Evolutionary conservation across 1,284 basidiomycete species (phyloP).

Genomic region (Pisolithus thermaeus): DNA sequence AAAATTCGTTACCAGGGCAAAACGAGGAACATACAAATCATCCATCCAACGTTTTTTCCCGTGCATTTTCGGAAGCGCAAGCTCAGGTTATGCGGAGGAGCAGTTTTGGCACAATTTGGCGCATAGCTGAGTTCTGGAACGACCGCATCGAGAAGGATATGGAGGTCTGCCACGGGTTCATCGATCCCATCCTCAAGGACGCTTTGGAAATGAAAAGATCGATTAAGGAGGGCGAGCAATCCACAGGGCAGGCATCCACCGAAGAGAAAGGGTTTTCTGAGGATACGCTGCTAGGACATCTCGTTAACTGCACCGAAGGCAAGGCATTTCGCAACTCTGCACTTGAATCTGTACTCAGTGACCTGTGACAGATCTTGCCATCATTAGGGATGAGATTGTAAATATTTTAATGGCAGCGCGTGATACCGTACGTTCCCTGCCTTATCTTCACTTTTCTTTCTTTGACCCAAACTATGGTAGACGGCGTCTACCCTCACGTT

Average conservation of each 20-base stretch:
- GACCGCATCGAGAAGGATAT: slow-evolving; percentile 29
- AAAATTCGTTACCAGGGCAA: slow-evolving; percentile 25
- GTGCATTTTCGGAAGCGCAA: slow-evolving; percentile 29
- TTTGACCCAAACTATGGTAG: too few species aligned
- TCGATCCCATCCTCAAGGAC: slow-evolving; percentile 31
- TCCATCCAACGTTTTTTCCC: slow-evolving; percentile 28
- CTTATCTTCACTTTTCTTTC: too few species aligned
- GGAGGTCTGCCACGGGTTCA: slow-evolving; percentile 28
- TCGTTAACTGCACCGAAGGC: too few species aligned
- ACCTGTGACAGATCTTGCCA: too few species aligned
- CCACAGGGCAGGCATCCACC: slow-evolving; percentile 7
- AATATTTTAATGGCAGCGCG: background rate
- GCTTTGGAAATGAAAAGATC: slow-evolving; percentile 24
- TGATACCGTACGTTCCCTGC: background rate
- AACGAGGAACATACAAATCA: slow-evolving; percentile 9
- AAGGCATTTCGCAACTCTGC: too few species aligned
- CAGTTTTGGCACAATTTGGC: slow-evolving; percentile 25
- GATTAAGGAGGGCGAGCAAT: slow-evolving; percentile 10
- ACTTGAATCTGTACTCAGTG: too few species aligned
- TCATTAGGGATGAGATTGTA: too few species aligned
- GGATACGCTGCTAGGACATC: too few species aligned
- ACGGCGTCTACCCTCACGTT: too few species aligned
- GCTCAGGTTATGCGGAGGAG: slow-evolving; percentile 14
- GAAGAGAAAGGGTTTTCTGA: too few species aligned
- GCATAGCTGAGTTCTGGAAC: slow-evolving; percentile 27